Percentiles rank a stretch among this genome's conserved stretches.
phyloP scores from a whole-genome alignment of 495 filamentous ascomycete genomes.

The Lasiosphaeris hirsuta region DNA sequence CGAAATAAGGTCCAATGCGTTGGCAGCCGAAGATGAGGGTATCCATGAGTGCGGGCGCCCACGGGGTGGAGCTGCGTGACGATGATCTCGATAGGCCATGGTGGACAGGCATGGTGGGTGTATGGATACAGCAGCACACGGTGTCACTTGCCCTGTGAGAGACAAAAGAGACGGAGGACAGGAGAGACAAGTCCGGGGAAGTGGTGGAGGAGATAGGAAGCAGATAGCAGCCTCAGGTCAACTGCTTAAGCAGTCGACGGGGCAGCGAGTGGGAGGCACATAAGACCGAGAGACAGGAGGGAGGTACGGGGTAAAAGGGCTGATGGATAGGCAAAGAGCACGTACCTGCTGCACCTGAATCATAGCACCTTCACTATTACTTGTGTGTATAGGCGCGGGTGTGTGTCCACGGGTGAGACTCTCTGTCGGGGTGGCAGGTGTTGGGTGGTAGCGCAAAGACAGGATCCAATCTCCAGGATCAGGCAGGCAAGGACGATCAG shows the following conservation, averaged over 20 bases:
- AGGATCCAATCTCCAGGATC: constrained; percentile 1
- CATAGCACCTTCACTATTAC: constrained; percentile 28
- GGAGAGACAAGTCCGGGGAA: no score
- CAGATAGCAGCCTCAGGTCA: no score
- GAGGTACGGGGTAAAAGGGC: constrained; percentile 9
- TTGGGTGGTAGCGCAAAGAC: not conserved
- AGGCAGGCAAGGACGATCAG: constrained; percentile 1
- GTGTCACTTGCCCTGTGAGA: not conserved
- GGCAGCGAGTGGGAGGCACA: constrained; percentile 1
- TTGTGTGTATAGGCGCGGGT: constrained; percentile 10
- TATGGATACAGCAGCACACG: not conserved
- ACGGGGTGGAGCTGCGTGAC: constrained; percentile 20
- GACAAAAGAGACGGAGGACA: not conserved
- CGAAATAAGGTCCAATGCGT: constrained; percentile 28
- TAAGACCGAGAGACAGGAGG: not conserved
- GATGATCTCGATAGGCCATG: constrained; percentile 27
- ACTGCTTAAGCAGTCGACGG: no score
- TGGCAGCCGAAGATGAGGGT: constrained; percentile 16
- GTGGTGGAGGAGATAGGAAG: no score
- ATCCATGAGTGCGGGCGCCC: constrained; percentile 17
- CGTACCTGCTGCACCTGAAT: constrained; percentile 33
- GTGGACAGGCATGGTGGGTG: constrained; percentile 30
- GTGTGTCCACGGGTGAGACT: constrained; percentile 1
- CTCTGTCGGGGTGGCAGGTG: constrained; percentile 6
- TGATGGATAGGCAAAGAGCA: constrained; percentile 20